phyloP scores from a whole-genome alignment of 345 rosid species.

The Psidium friedrichsthalianum region DNA sequence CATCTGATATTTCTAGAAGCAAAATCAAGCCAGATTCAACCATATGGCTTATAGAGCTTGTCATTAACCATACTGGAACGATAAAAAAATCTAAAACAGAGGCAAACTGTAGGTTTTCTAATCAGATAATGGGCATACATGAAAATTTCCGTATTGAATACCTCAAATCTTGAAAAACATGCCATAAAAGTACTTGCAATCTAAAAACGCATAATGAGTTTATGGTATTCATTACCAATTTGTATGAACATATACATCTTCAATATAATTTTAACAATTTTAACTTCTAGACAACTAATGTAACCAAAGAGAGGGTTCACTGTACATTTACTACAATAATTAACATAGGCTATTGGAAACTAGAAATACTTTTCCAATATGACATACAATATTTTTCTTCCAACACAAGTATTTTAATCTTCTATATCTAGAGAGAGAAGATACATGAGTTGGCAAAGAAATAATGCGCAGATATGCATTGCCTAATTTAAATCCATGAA shows the following conservation, averaged over 20 bases:
- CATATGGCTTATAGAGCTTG: neutral
- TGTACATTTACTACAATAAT: too few species aligned
- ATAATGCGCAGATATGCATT: too few species aligned
- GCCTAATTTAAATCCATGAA: too few species aligned
- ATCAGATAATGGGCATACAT: neutral
- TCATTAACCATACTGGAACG: neutral
- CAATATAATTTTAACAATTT: neutral
- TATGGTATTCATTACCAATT: neutral
- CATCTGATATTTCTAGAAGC: neutral
- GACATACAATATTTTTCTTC: too few species aligned
- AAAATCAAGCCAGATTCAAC: neutral
- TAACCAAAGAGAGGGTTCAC: too few species aligned
- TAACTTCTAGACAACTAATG: neutral
- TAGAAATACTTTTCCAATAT: too few species aligned
- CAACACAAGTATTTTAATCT: too few species aligned
- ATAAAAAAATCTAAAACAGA: neutral
- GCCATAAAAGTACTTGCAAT: neutral
- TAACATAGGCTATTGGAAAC: too few species aligned
- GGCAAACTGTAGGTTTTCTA: neutral
- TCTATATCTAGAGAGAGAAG: too few species aligned
- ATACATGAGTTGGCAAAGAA: too few species aligned
- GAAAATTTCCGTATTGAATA: neutral
- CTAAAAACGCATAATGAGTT: neutral
- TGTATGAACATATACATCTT: neutral
- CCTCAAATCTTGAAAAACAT: neutral